These are phyloP conservation scores for Litchi chinensis DNA, from an alignment of 345 rosid species.

Conservation along the genomic window DNA sequence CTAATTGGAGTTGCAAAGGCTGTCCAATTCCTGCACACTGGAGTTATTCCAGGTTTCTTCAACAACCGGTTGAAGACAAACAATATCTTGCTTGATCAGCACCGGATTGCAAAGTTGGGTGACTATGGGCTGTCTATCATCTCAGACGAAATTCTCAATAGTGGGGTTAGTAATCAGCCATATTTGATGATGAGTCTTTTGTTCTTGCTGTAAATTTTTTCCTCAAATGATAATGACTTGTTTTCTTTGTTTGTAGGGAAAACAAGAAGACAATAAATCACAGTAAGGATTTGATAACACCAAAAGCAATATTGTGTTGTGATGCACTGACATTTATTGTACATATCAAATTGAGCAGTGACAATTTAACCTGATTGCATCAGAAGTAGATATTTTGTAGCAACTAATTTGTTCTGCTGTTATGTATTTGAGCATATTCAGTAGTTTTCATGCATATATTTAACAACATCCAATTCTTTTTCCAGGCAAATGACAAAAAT, in stretches of 20 bases:
- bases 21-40: conserved; percentile 80
- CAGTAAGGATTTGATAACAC: conserved; percentile 28
- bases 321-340: neutral
- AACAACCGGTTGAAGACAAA: conserved; percentile 67
- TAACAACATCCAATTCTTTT: neutral
- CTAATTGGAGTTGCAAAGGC: conserved; percentile 67
- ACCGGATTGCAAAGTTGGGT: conserved; percentile 67
- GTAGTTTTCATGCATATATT: neutral
- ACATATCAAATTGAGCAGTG: too few species aligned
- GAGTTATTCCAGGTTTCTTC: conserved; percentile 81
- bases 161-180: conserved; percentile 31
- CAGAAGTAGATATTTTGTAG: neutral
- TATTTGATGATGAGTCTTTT: neutral
- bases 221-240: conserved; percentile 8
- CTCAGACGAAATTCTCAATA: conserved; percentile 50
- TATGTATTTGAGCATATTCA: neutral
- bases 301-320: neutral
- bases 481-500: conserved; percentile 43
- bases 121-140: conserved; percentile 79
- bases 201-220: neutral
- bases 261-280: conserved; percentile 36
- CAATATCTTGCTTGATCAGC: conserved; percentile 63
- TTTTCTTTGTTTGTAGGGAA: conserved; percentile 32
- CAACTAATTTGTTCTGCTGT: neutral
- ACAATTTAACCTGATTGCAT: neutral